These are phyloP conservation scores for Pugionium dolabratum DNA, from an alignment of 345 rosid genomes.

Conservation along the genomic window DNA sequence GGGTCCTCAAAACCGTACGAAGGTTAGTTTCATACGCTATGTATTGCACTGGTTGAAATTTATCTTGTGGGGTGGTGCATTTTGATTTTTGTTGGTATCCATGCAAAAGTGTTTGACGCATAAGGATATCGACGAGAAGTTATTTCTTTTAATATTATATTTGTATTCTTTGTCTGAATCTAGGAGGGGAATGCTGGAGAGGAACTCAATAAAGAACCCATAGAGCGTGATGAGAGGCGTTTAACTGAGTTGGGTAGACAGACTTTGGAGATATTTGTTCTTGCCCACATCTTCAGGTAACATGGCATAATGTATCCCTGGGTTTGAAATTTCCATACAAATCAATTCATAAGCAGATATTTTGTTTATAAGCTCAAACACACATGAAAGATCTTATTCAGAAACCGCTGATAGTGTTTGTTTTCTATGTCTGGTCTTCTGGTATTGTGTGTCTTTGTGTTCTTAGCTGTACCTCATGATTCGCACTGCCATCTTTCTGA, in stretches of 20 bases:
- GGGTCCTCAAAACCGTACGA: slow-evolving; percentile 78
- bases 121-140: neutral
- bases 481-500: slow-evolving; percentile 32
- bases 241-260: slow-evolving; percentile 90
- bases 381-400: slow-evolving; percentile 20
- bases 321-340: slow-evolving; percentile 13
- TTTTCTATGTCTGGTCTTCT: slow-evolving; percentile 23
- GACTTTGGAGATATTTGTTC: slow-evolving; percentile 87
- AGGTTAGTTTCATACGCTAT: slow-evolving; percentile 50
- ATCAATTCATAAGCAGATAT: neutral
- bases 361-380: slow-evolving; percentile 15
- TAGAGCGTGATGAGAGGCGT: slow-evolving; percentile 85
- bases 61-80: slow-evolving; percentile 2
- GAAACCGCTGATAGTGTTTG: slow-evolving; percentile 20
- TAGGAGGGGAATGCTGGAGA: slow-evolving; percentile 83
- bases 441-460: slow-evolving; percentile 24
- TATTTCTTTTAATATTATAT: too few relatives aligned
- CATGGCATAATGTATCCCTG: neutral
- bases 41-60: slow-evolving; percentile 9
- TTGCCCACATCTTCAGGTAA: slow-evolving; percentile 89
- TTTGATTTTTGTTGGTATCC: neutral
- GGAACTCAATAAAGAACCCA: slow-evolving; percentile 72
- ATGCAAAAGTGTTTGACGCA: slow-evolving; percentile 1
- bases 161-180: slow-evolving; percentile 22
- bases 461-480: slow-evolving; percentile 31